Evolutionary conservation across 2,329 filamentous ascomycete genomes (phyloP).

Genomic region (Apiospora sp.): DNA sequence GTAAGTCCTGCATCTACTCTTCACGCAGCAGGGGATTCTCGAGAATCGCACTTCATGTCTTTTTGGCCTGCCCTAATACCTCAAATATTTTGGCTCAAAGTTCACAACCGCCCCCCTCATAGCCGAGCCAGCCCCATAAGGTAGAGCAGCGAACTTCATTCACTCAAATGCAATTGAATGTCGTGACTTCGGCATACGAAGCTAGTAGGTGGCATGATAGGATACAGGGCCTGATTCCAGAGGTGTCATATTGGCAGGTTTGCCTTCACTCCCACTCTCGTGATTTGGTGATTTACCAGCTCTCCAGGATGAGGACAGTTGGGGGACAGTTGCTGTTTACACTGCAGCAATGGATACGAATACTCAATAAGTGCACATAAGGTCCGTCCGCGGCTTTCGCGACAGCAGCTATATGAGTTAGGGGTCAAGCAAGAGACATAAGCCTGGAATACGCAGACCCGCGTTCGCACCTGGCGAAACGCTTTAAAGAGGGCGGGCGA

Average conservation of each 20-base stretch:
- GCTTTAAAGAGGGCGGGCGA: background rate
- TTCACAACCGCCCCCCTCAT: background rate
- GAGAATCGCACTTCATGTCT: no score
- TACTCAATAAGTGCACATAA: background rate
- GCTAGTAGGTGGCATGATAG: background rate
- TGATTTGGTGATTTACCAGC: background rate
- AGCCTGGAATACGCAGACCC: background rate
- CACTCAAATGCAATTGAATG: background rate
- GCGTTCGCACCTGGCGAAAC: background rate
- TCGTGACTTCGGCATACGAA: background rate
- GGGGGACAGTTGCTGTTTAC: background rate
- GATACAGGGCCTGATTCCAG: background rate
- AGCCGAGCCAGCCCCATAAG: background rate
- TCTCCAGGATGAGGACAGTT: background rate
- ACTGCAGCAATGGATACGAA: background rate
- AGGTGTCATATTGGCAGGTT: background rate
- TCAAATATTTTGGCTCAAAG: background rate
- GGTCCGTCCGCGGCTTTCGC: background rate
- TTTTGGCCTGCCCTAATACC: background rate
- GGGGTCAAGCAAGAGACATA: background rate
- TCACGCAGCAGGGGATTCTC: background rate
- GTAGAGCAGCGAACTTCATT: background rate
- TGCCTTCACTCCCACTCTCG: background rate
- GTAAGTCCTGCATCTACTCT: background rate
- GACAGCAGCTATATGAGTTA: background rate